Evolutionary conservation across 176 grass and related monocot species (phyloP), one percentile per base, ranked within the genome.

Genomic region (Carex pumila): DNA sequence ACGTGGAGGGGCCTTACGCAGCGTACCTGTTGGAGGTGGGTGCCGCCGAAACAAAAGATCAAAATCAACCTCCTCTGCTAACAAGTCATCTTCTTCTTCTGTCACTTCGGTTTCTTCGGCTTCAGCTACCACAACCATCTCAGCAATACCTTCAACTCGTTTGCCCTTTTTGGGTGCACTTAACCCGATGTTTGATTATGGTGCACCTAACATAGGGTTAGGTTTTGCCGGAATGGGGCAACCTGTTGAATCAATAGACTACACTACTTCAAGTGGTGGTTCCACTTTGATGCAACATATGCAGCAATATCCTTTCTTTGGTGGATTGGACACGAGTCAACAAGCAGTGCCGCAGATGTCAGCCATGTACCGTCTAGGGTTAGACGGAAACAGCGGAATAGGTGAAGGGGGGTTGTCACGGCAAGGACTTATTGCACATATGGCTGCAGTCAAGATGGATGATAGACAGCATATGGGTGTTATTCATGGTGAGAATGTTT

Each of bases 1-100:
- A 3, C 93, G 89, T 41, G 93, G 96, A n/a, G 92, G 95, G 31
- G 50, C 92, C 22, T 88, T 98, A 57, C 95, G 95, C 50, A 93
- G 78, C 92, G 95, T 98, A 65, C 95, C 95, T 0, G 90, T 97
- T 32, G 95, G 95, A 8, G 95, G 95, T 1, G 95, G 92, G 12
- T 97, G 89, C 84, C 88, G 92, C 81, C 90, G 92, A n/a, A 97
- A 97, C 87, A 97, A 94, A 86, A 89, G 94, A 22, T 90, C 87
- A 5, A 89, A 87, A 32, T 92, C 86, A 63, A 87, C 83, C 59
- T 90, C 88, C n/a, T 65, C 89, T 7, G 12, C 74, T n/a, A 37
- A 69, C 13, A 83, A 63, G 22, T 83, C 75, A 15, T 68, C 85
- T 50, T 87, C 90, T 7, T 91, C 84, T 53, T 91, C 90, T 4